Evolutionary conservation across 2,329 filamentous ascomycete genomes (phyloP), one percentile per base, ranked within the genome.

Genomic region (Alternaria tenuissima): DNA sequence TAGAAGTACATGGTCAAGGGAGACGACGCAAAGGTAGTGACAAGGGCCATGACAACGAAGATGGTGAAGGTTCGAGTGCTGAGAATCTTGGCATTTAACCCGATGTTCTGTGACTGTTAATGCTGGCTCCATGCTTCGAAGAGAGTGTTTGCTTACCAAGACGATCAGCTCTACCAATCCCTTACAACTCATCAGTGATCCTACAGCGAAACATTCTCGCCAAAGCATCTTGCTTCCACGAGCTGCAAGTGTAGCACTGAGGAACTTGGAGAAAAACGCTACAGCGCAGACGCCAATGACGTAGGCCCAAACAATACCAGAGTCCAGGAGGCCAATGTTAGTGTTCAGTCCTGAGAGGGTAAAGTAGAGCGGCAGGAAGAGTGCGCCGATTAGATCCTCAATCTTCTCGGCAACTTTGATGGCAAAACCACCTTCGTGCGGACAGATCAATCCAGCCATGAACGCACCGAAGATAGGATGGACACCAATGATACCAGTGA

Each of bases 401-500:
- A 98, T 89, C 82, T 97, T 97, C 74, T 97, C 93, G 0, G 93
- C 95, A 41, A 97, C 82, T 67, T 94, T 94, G 78, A 97, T 95
- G 22, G 92, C 91, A 73, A 97, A 96, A 28, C 93, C 92, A 49
- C 91, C 91, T 59, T 96, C 91, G 72, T 95, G 93, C 0, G 94
- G 94, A 68, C 93, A 93, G 58, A 98, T 95, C 26, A 98, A 78
- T 1, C 94, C 94, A 42, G 94, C 87, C 59, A 97, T 84, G 76
- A 98, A 98, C 3, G 91, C 93, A 42, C 94, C 94, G 71, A 98
- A 98, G 74, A 98, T 97, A 57, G 94, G 88, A 76, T 98, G 94
- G 1, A 97, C 89, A 47, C 94, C 94, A 72, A 98, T 97, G 61
- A 95, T 91, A 57, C 90, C 88, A 0, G 93, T 96, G 74, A 96